A percentile compares a stretch with the other conserved stretches of the same genome.
phyloP scores from a whole-genome alignment of 2,329 filamentous ascomycete genomes.

The Fusarium nurragi region DNA sequence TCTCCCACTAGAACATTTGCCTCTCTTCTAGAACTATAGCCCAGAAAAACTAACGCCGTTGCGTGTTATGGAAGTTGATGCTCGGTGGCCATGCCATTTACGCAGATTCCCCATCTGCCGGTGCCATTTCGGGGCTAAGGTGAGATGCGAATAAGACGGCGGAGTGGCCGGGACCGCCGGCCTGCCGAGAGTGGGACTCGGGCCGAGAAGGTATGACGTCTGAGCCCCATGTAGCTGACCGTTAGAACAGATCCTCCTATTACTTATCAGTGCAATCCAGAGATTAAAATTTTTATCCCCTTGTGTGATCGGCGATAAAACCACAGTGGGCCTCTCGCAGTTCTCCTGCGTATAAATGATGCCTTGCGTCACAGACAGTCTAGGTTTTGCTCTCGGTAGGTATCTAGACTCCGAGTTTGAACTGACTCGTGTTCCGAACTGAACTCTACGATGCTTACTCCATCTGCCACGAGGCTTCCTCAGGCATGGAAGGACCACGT shows the following conservation, averaged over 20 bases:
- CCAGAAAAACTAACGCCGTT: background rate
- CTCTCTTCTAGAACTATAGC: constrained; percentile 1
- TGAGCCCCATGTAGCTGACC: constrained; percentile 7
- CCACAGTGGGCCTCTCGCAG: background rate
- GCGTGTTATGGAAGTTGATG: background rate
- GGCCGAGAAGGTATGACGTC: constrained; percentile 33
- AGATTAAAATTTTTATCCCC: background rate
- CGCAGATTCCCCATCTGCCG: constrained; percentile 6
- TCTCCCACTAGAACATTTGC: background rate
- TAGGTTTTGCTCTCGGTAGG: background rate
- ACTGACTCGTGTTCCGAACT: constrained; percentile 10
- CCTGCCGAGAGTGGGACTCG: constrained; percentile 28
- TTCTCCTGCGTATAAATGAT: constrained; percentile 13
- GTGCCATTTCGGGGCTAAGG: constrained; percentile 29
- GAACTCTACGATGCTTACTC: background rate
- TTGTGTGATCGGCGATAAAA: background rate
- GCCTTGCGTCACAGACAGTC: constrained; percentile 12
- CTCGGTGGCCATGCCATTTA: constrained; percentile 3
- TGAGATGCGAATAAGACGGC: constrained; percentile 15
- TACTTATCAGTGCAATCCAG: background rate
- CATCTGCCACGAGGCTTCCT: constrained; percentile 10
- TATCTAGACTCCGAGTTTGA: background rate
- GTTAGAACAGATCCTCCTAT: constrained; percentile 12
- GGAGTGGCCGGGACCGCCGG: constrained; percentile 26
- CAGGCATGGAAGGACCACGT: background rate